A percentile compares a stretch with the other conserved stretches of the same genome.
These are phyloP conservation scores for Sphagnurus paluster DNA, from an alignment of 1,284 basidiomycete species.

Conservation along the genomic window DNA sequence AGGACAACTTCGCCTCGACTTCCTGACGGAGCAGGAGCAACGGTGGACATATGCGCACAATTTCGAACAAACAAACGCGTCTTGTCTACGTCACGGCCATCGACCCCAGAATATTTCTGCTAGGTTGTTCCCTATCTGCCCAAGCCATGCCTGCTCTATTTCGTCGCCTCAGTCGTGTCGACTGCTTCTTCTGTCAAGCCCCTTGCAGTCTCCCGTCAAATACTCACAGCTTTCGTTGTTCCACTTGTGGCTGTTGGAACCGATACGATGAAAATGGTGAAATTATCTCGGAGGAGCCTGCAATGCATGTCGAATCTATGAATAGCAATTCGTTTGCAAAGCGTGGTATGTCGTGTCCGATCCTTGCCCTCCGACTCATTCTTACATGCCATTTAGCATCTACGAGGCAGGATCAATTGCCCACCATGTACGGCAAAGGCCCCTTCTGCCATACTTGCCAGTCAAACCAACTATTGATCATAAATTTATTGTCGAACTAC, in stretches of 20 bases:
- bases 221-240: slow-evolving; percentile 60
- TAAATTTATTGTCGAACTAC: slow-evolving; percentile 87
- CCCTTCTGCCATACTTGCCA: slow-evolving; percentile 86
- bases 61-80: slow-evolving; percentile 12
- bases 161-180: slow-evolving; percentile 36
- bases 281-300: slow-evolving; percentile 82
- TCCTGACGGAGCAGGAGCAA: slow-evolving; percentile 34
- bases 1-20: slow-evolving; percentile 58
- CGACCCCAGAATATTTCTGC: not conserved
- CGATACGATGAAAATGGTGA: slow-evolving; percentile 68
- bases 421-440: slow-evolving; percentile 52
- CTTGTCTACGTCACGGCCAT: not conserved
- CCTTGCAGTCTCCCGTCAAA: slow-evolving; percentile 43
- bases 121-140: not conserved
- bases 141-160: slow-evolving; percentile 37
- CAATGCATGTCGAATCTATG: slow-evolving; percentile 77
- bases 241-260: slow-evolving; percentile 72
- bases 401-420: slow-evolving; percentile 65
- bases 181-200: slow-evolving; percentile 73
- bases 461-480: slow-evolving; percentile 86
- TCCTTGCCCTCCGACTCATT: not conserved
- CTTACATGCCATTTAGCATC: slow-evolving; percentile 45
- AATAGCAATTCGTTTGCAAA: slow-evolving; percentile 73
- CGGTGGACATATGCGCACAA: slow-evolving; percentile 23
- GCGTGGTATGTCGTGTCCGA: slow-evolving; percentile 55